A percentile compares a stretch with the other conserved stretches of the same genome.
Evolutionary conservation across 2,329 filamentous ascomycete species (phyloP).

Genomic region (Fusarium cicatricum): DNA sequence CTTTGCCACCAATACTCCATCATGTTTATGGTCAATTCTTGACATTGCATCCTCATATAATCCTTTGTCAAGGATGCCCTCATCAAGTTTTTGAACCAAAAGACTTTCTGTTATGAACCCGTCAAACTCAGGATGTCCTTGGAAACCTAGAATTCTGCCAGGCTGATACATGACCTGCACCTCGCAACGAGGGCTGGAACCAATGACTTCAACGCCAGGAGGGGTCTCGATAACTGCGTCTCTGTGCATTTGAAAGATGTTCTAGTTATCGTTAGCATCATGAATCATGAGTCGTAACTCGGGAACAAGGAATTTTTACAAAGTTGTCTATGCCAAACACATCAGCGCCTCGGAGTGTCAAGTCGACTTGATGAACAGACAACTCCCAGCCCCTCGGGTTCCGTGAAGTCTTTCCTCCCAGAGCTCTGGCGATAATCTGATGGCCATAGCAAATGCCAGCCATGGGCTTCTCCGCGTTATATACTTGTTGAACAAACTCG

Average conservation of each 20-base stretch:
- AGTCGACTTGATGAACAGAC: constrained; percentile 3
- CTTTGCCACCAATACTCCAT: constrained; percentile 7
- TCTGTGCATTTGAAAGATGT: constrained; percentile 13
- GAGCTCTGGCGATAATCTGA: constrained; percentile 28
- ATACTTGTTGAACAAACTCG: constrained; percentile 7
- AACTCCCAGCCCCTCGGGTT: constrained; percentile 25
- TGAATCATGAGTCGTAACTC: no score
- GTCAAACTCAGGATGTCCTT: constrained; percentile 25
- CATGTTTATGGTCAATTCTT: constrained; percentile 12
- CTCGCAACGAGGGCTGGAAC: constrained; percentile 9
- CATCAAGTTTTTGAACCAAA: constrained; percentile 9
- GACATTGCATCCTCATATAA: constrained; percentile 12
- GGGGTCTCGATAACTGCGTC: constrained; percentile 14
- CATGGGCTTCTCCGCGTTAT: constrained; percentile 17
- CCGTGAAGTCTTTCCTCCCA: constrained; percentile 13
- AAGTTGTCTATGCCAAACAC: constrained; percentile 10
- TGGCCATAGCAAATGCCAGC: constrained; percentile 30
- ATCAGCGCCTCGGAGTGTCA: constrained; percentile 1
- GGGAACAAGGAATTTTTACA: constrained; percentile 1
- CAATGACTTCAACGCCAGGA: constrained; percentile 12
- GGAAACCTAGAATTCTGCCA: constrained; percentile 14
- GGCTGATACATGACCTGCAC: constrained; percentile 19
- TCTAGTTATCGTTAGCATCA: background rate
- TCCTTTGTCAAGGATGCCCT: background rate
- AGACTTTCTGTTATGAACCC: constrained; percentile 5